Conservation (phyloP, 768 basidiomycete species). For the Phylloporus scabripes region DNA sequence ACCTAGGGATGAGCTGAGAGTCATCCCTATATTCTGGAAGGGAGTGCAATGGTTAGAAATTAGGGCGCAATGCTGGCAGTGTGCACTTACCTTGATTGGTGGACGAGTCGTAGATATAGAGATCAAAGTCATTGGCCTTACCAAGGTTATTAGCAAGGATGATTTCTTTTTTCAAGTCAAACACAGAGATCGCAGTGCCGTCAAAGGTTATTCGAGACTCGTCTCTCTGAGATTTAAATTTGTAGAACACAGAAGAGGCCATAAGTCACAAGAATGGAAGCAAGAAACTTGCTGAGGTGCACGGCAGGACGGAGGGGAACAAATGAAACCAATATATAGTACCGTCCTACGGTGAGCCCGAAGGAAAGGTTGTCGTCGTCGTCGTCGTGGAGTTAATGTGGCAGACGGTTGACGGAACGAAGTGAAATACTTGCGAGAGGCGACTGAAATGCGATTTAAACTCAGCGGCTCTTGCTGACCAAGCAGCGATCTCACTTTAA, state of each 20-base stretch:
- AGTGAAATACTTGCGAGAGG: constrained; percentile 12
- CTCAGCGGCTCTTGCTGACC: constrained; percentile 17
- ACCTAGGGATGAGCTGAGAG: constrained; percentile 84
- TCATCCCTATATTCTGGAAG: constrained; percentile 85
- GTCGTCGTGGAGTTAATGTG: constrained; percentile 15
- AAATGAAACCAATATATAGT: constrained; percentile 18
- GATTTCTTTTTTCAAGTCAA: constrained; percentile 98
- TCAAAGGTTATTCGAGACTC: constrained; percentile 97
- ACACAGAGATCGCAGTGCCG: constrained; percentile 97
- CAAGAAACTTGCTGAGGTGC: constrained; percentile 11
- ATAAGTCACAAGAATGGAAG: constrained; percentile 30
- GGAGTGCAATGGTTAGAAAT: not conserved
- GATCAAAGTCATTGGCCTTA: constrained; percentile 96
- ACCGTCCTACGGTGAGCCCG: constrained; percentile 16
- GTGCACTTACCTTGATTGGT: constrained; percentile 75
- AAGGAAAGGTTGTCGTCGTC: constrained; percentile 7
- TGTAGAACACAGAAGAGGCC: constrained; percentile 97
- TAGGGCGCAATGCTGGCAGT: not conserved
- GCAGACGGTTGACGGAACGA: not conserved
- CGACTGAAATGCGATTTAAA: constrained; percentile 12
- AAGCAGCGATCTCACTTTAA: constrained; percentile 11
- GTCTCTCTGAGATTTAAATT: constrained; percentile 91
- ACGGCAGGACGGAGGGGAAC: constrained; percentile 10
- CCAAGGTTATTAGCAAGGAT: constrained; percentile 93
- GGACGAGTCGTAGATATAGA: constrained; percentile 77